phyloP scores from a whole-genome alignment of 2,329 filamentous ascomycete genomes.

The Cercospora berteroae region DNA sequence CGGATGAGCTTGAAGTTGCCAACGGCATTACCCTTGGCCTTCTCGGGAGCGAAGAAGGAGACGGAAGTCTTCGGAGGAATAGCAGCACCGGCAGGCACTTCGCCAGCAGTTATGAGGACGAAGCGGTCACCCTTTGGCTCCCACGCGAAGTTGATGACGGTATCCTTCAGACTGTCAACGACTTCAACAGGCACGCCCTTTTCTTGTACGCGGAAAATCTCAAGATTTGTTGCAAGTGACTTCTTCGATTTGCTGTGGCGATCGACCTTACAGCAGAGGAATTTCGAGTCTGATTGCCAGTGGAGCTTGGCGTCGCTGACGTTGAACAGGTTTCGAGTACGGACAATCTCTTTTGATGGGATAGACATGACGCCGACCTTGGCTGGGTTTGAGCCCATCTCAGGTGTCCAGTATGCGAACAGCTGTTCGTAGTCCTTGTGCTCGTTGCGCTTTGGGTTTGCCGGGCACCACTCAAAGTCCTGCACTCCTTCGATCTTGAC shows the following conservation, averaged over 20 bases:
- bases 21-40: conserved; percentile 73
- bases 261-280: conserved; percentile 98
- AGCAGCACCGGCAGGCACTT: conserved; percentile 72
- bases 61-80: conserved; percentile 92
- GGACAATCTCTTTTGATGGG: conserved; percentile 88
- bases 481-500: conserved; percentile 96
- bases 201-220: conserved; percentile 96
- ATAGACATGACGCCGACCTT: conserved; percentile 96
- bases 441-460: conserved; percentile 75
- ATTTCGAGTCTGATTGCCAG: conserved; percentile 93
- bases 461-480: conserved; percentile 97
- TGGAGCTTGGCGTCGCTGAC: conserved; percentile 96
- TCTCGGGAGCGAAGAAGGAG: conserved; percentile 95
- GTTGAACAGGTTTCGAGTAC: conserved; percentile 95
- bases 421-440: conserved; percentile 93
- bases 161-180: conserved; percentile 95
- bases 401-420: conserved; percentile 97
- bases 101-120: conserved; percentile 91
- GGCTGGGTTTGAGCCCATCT: conserved; percentile 95
- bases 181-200: conserved; percentile 98
- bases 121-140: conserved; percentile 97
- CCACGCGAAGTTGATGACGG: conserved; percentile 99
- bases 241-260: conserved; percentile 99
- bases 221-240: conserved; percentile 90
- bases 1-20: conserved; percentile 97